Evolutionary conservation across 2,329 filamentous ascomycete species (phyloP).

Genomic region (Paecilomyces fulvus): DNA sequence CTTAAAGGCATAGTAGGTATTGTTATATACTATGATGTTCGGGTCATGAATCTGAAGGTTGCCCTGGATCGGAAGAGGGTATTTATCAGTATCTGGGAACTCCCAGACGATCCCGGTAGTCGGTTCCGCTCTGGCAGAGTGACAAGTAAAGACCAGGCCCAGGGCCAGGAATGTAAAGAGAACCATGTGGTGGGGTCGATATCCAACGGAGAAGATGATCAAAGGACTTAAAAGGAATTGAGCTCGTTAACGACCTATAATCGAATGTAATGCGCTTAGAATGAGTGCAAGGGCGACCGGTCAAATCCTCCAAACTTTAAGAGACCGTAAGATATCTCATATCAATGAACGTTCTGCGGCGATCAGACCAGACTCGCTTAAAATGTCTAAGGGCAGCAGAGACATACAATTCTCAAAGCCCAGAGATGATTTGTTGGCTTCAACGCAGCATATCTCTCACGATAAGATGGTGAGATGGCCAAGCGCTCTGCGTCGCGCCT

Average conservation of each 20-base stretch:
- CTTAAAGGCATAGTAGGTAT: slow-evolving; percentile 2
- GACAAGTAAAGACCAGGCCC: not conserved
- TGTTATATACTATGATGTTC: not conserved
- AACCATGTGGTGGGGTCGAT: not conserved
- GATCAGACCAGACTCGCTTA: not conserved
- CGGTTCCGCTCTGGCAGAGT: not conserved
- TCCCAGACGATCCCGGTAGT: not conserved
- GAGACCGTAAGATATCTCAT: not conserved
- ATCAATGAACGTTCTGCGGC: not conserved
- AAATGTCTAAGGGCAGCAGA: not conserved
- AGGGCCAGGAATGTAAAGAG: not conserved
- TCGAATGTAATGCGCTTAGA: not conserved
- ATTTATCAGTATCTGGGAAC: not conserved
- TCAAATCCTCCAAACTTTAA: not conserved
- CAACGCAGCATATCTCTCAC: not conserved
- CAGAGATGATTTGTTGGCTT: not conserved
- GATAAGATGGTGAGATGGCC: not conserved
- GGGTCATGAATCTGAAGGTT: slow-evolving; percentile 1
- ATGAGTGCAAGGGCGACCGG: not conserved
- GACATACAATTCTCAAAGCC: not conserved
- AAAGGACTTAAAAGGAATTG: not conserved
- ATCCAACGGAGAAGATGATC: not conserved
- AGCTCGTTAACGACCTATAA: not conserved
- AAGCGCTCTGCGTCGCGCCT: not conserved
- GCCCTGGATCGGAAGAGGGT: not conserved